Conservation (phyloP, 2,329 filamentous ascomycete genomes). For the Didymella lethalis region DNA sequence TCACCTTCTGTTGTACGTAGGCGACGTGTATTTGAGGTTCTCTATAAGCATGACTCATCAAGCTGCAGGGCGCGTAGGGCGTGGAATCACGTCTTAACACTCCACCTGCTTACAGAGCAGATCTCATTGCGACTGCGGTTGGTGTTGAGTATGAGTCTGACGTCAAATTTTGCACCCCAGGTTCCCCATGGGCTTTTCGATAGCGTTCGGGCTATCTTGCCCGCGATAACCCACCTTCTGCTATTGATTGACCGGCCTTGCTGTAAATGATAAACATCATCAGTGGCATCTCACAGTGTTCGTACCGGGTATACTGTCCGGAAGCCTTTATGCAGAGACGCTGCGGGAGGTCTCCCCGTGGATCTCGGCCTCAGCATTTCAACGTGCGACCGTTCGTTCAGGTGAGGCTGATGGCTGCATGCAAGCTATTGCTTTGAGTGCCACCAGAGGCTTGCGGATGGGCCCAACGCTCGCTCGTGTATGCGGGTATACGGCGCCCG, state of each 20-base stretch:
- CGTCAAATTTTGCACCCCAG: not conserved
- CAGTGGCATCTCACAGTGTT: not conserved
- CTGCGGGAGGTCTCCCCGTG: not conserved
- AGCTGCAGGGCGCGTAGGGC: slow-evolving; percentile 12
- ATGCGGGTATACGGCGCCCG: slow-evolving; percentile 3
- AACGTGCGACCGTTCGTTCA: slow-evolving; percentile 1
- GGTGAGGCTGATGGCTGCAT: slow-evolving; percentile 4
- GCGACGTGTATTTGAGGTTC: not conserved
- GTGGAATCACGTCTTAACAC: not conserved
- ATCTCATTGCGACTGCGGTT: not conserved
- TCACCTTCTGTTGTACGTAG: not conserved
- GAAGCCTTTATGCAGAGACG: not conserved
- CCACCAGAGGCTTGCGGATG: not conserved
- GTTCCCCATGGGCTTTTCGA: not conserved
- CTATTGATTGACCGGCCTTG: not conserved
- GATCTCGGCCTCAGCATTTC: not conserved
- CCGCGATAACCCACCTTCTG: not conserved
- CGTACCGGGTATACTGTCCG: not conserved
- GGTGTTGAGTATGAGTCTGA: slow-evolving; percentile 8
- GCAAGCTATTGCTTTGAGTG: not conserved
- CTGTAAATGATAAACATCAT: not conserved
- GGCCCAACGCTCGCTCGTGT: slow-evolving; percentile 6
- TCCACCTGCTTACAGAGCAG: not conserved
- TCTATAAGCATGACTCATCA: slow-evolving; percentile 15
- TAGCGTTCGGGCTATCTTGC: not conserved